Percentiles rank a stretch among this genome's conserved stretches.
Conservation (phyloP, 2,329 filamentous ascomycete genomes). For the Monosporascus sp. region DNA sequence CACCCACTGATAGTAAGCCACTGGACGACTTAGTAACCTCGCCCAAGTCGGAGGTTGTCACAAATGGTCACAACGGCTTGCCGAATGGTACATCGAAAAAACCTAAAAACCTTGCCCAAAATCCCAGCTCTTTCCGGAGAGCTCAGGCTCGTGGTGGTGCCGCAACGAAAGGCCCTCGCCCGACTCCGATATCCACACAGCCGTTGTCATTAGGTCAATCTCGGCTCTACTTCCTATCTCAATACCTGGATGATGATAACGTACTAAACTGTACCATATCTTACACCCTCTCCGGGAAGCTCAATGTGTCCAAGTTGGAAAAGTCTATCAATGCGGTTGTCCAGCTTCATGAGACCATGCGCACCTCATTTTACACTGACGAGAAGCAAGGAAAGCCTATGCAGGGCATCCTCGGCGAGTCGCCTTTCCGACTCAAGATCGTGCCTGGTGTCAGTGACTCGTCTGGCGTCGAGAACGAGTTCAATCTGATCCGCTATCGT, state of each 20-base stretch:
- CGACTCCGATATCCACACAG: slow-evolving; percentile 1
- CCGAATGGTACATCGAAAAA: too few relatives aligned
- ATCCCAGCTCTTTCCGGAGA: neutral
- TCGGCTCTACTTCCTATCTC: slow-evolving; percentile 25
- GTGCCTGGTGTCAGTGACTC: neutral
- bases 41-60: too few relatives aligned
- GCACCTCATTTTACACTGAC: slow-evolving; percentile 16
- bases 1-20: too few relatives aligned
- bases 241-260: slow-evolving; percentile 24
- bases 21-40: too few relatives aligned
- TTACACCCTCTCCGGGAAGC: slow-evolving; percentile 20
- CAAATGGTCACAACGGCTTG: too few relatives aligned
- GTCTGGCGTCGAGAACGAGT: neutral
- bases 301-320: slow-evolving; percentile 19
- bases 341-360: slow-evolving; percentile 18
- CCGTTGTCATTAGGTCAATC: slow-evolving; percentile 28
- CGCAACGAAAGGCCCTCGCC: neutral
- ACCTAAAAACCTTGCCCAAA: too few relatives aligned
- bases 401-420: neutral
- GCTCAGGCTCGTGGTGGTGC: neutral
- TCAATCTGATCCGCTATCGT: slow-evolving; percentile 7
- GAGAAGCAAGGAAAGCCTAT: neutral
- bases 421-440: neutral
- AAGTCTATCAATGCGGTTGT: slow-evolving; percentile 22
- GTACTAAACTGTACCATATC: slow-evolving; percentile 28